phyloP scores from a whole-genome alignment of 2,329 filamentous ascomycete genomes.

The Talaromyces verruculosus region DNA sequence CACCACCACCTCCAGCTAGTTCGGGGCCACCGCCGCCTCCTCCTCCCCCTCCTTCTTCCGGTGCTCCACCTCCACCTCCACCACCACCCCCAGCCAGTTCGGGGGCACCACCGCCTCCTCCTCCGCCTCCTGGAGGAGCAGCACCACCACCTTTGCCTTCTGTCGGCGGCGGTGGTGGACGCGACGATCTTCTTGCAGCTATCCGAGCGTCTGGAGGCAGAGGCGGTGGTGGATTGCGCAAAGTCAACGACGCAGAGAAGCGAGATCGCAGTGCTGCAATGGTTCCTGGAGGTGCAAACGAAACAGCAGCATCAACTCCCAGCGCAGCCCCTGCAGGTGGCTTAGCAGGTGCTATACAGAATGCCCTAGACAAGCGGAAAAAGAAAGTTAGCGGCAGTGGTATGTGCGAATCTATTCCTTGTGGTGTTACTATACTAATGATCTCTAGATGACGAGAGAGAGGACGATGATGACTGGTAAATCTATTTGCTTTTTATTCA shows the following conservation, averaged over 20 bases:
- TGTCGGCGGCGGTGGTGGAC: constrained; percentile 41
- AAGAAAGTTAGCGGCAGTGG: constrained; percentile 92
- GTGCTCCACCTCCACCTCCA: constrained; percentile 39
- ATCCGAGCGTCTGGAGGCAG: constrained; percentile 47
- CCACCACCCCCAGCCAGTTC: constrained; percentile 38
- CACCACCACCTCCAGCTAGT: constrained; percentile 42
- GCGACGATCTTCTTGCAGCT: constrained; percentile 48
- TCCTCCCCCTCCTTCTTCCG: constrained; percentile 59
- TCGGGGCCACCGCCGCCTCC: constrained; percentile 57
- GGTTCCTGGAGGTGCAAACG: constrained; percentile 52
- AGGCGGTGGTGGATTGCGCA: constrained; percentile 46
- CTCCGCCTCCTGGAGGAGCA: constrained; percentile 39
- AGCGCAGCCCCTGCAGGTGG: constrained; percentile 58
- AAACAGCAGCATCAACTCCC: constrained; percentile 58
- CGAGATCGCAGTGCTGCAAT: constrained; percentile 47
- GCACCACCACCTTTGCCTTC: constrained; percentile 50
- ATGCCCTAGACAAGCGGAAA: constrained; percentile 77
- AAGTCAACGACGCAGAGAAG: constrained; percentile 49
- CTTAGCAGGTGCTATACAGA: constrained; percentile 80
- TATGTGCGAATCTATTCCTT: constrained; percentile 55
- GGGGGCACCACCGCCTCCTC: constrained; percentile 38
- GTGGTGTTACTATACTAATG: constrained; percentile 27
- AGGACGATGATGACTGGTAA: constrained; percentile 24
- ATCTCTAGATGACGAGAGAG: constrained; percentile 22
- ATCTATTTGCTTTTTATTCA: background rate